These are phyloP conservation scores for Corylus avellana DNA, from an alignment of 306 rosid genomes.

Conservation along the genomic window DNA sequence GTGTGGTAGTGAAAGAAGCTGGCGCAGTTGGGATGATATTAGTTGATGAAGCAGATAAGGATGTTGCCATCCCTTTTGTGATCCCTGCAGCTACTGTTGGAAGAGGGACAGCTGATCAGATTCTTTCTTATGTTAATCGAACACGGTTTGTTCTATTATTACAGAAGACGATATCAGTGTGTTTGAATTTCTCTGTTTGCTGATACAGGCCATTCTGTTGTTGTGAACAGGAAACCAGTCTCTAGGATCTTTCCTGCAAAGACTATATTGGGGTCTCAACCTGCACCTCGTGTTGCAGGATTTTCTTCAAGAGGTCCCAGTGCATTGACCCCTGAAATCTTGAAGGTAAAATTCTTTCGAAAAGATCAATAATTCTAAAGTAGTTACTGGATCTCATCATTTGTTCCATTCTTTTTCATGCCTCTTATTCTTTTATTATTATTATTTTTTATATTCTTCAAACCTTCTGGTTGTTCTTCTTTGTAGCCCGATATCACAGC, in stretches of 20 bases:
- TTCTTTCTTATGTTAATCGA: slow-evolving; percentile 52
- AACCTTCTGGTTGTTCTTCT: slow-evolving; percentile 30
- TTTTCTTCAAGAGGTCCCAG: slow-evolving; percentile 89
- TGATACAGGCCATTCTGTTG: slow-evolving; percentile 26
- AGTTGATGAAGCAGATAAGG: slow-evolving; percentile 56
- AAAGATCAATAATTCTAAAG: background rate
- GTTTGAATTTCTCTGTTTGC: slow-evolving; percentile 21
- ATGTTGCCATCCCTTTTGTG: slow-evolving; percentile 62
- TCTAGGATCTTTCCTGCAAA: slow-evolving; percentile 61
- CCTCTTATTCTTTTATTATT: background rate
- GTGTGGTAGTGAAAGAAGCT: slow-evolving; percentile 60
- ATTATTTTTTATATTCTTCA: background rate
- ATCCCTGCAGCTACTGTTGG: slow-evolving; percentile 75
- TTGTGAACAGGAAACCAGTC: slow-evolving; percentile 44
- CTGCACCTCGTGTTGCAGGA: slow-evolving; percentile 73
- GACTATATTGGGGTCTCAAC: slow-evolving; percentile 60
- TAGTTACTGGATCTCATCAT: background rate
- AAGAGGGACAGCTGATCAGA: slow-evolving; percentile 37
- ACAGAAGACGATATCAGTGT: slow-evolving; percentile 20
- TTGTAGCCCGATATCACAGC: slow-evolving; percentile 78
- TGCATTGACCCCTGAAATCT: slow-evolving; percentile 69
- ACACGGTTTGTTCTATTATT: slow-evolving; percentile 47
- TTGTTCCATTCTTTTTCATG: background rate
- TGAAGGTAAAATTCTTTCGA: slow-evolving; percentile 59
- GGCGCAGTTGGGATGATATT: slow-evolving; percentile 85